A percentile compares a stretch with the other conserved stretches of the same genome.
Conservation (phyloP, 352 stramenopile species). For the Pythium periplocum region DNA sequence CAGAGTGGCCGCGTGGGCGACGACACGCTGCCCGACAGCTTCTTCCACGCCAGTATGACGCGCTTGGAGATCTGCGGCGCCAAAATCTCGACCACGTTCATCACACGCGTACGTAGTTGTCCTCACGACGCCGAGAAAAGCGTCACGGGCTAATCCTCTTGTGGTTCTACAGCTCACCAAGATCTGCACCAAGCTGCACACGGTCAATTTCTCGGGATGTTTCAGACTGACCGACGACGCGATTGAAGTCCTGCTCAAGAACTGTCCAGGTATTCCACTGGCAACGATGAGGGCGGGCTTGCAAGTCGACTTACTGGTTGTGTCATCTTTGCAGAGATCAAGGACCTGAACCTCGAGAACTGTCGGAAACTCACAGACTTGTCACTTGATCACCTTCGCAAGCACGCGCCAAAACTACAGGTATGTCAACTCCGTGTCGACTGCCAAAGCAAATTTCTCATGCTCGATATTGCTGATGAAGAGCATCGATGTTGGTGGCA, state of each 20-base stretch:
- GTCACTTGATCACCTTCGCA: conserved; percentile 72
- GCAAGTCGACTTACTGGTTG: not conserved
- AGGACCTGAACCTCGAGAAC: conserved; percentile 87
- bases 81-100: conserved; percentile 77
- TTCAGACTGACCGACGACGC: conserved; percentile 86
- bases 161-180: conserved; percentile 39
- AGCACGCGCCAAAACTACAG: conserved; percentile 76
- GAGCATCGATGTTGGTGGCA: conserved; percentile 81
- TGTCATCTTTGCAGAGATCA: conserved; percentile 50
- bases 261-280: conserved; percentile 49
- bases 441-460: not conserved
- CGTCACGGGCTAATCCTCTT: too few relatives aligned
- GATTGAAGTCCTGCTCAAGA: conserved; percentile 72
- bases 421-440: conserved; percentile 14
- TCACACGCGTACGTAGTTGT: conserved; percentile 41
- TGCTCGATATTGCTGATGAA: conserved; percentile 11
- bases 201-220: conserved; percentile 83
- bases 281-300: not conserved
- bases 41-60: conserved; percentile 86
- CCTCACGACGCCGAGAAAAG: too few relatives aligned
- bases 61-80: conserved; percentile 79
- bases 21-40: conserved; percentile 73
- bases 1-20: conserved; percentile 69
- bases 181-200: conserved; percentile 81
- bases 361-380: conserved; percentile 84